Conservation (phyloP, 73 alveolate species). For the Diophrys appendiculata region DNA sequence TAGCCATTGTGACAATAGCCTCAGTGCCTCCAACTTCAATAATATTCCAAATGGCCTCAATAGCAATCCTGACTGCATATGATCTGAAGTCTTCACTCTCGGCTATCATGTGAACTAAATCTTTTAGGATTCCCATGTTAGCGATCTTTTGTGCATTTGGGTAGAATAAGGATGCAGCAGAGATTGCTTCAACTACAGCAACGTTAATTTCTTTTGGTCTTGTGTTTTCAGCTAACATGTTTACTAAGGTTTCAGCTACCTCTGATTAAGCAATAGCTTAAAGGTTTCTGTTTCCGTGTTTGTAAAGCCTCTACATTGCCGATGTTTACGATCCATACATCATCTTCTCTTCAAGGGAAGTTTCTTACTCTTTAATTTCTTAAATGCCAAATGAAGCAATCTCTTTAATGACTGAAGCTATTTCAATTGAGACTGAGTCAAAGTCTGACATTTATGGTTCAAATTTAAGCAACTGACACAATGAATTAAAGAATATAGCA, state of each 20-base stretch:
- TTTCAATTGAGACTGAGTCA: slow-evolving; percentile 60
- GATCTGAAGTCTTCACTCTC: slow-evolving; percentile 92
- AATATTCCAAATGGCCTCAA: slow-evolving; percentile 96
- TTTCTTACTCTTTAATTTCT: slow-evolving; percentile 63
- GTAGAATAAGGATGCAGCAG: slow-evolving; percentile 69
- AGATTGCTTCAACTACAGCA: slow-evolving; percentile 73
- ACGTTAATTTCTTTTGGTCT: slow-evolving; percentile 68
- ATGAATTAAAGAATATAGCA: slow-evolving; percentile 67
- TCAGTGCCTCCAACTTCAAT: slow-evolving; percentile 94
- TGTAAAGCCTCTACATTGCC: slow-evolving; percentile 62
- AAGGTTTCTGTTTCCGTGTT: slow-evolving; percentile 82
- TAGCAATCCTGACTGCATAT: slow-evolving; percentile 86
- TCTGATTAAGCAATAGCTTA: slow-evolving; percentile 72
- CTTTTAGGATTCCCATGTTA: slow-evolving; percentile 92
- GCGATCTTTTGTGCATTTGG: slow-evolving; percentile 91
- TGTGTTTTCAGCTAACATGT: slow-evolving; percentile 73
- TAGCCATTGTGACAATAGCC: slow-evolving; percentile 87
- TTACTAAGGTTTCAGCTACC: slow-evolving; percentile 85
- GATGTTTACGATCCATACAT: slow-evolving; percentile 68
- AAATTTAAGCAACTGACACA: slow-evolving; percentile 68
- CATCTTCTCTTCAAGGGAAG: slow-evolving; percentile 71
- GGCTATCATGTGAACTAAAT: slow-evolving; percentile 82
- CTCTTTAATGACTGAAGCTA: slow-evolving; percentile 66
- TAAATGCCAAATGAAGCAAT: slow-evolving; percentile 82
- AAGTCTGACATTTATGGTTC: slow-evolving; percentile 22